Evolutionary conservation across 768 basidiomycete genomes (phyloP).

Genomic region (Leccinum barrowsii): DNA sequence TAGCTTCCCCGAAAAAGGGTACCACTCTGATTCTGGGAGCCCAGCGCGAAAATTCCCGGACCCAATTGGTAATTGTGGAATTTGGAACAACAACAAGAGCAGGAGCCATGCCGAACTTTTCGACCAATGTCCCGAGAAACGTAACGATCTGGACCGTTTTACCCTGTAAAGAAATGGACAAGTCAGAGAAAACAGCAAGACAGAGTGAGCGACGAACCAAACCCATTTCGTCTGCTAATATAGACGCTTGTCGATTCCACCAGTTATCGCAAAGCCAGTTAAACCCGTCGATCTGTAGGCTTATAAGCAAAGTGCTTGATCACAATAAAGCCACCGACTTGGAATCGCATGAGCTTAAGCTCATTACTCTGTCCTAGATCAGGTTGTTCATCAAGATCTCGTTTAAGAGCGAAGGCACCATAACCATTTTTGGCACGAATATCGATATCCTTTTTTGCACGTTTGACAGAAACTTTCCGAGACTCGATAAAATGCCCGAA

Average conservation of each 20-base stretch:
- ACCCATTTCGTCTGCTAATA: slow-evolving; percentile 98
- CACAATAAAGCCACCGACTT: slow-evolving; percentile 43
- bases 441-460: slow-evolving; percentile 37
- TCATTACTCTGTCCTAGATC: slow-evolving; percentile 61
- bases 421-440: slow-evolving; percentile 55
- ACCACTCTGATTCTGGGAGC: slow-evolving; percentile 70
- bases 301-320: slow-evolving; percentile 2
- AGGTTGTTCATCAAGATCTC: slow-evolving; percentile 48
- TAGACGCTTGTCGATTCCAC: slow-evolving; percentile 82
- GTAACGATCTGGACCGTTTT: slow-evolving; percentile 92
- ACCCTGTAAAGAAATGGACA: slow-evolving; percentile 42
- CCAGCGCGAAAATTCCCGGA: slow-evolving; percentile 85
- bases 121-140: slow-evolving; percentile 67
- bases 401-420: slow-evolving; percentile 41
- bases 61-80: slow-evolving; percentile 94
- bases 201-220: slow-evolving; percentile 45
- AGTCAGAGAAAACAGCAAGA: slow-evolving; percentile 2
- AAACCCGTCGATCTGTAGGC: slow-evolving; percentile 64
- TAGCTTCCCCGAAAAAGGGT: slow-evolving; percentile 80
- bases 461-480: slow-evolving; percentile 56
- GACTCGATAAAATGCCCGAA: slow-evolving; percentile 65
- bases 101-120: slow-evolving; percentile 62
- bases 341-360: slow-evolving; percentile 83
- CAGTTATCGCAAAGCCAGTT: slow-evolving; percentile 87
- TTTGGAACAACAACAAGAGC: slow-evolving; percentile 93